A percentile compares a stretch with the other conserved stretches of the same genome.
Evolutionary conservation across 2,329 filamentous ascomycete species (phyloP).

Genomic region (Ophiocordyceps camponoti-leonardi): DNA sequence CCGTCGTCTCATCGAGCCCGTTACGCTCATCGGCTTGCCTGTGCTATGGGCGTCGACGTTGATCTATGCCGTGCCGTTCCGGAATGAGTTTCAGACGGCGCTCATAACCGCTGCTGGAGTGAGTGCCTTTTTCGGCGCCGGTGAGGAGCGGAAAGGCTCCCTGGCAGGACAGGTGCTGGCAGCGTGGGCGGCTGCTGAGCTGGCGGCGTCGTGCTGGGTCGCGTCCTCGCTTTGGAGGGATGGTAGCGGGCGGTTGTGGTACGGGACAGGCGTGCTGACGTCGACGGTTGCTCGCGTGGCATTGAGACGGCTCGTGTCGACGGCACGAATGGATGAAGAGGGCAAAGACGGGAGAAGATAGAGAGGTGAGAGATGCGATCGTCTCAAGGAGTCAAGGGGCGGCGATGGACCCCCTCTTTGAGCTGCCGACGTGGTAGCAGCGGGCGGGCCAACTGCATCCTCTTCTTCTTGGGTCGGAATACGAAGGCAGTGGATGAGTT

Average conservation of each 20-base stretch:
- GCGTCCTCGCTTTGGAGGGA: slow-evolving; percentile 13
- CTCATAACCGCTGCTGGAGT: slow-evolving; percentile 11
- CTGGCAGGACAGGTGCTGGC: slow-evolving; percentile 8
- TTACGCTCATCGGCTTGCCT: slow-evolving; percentile 7
- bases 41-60: slow-evolving; percentile 11
- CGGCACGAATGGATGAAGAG: neutral
- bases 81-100: slow-evolving; percentile 10
- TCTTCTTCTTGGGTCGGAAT: no score
- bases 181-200: slow-evolving; percentile 13
- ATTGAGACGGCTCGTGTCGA: neutral
- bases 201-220: slow-evolving; percentile 16
- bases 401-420: neutral
- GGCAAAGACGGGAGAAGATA: no score
- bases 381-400: no score
- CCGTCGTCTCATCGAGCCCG: slow-evolving; percentile 4
- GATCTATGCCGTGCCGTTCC: slow-evolving; percentile 7
- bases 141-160: slow-evolving; percentile 3
- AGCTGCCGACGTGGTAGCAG: neutral
- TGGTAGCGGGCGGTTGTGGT: slow-evolving; percentile 6
- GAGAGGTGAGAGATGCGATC: no score
- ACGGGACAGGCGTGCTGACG: slow-evolving; percentile 12
- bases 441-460: no score
- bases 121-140: slow-evolving; percentile 12
- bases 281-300: slow-evolving; percentile 15
- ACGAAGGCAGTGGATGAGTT: no score